Evolutionary conservation across 768 basidiomycete species (phyloP), one percentile per base, ranked within the genome.

Genomic region (Xerocomellus chrysenteron): DNA sequence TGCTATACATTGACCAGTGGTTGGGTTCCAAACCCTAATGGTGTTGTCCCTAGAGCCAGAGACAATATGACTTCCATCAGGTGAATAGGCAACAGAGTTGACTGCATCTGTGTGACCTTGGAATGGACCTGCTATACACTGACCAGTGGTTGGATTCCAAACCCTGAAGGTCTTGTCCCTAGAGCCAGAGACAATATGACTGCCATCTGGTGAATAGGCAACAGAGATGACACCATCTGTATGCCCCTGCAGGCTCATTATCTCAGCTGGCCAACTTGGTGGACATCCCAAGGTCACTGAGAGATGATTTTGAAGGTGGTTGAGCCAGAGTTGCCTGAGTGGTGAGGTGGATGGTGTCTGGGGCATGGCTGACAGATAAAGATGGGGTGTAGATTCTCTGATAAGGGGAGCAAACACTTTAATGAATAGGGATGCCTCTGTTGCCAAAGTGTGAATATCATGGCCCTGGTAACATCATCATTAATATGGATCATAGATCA

Each of bases 331-430:
- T 19, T 14, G n/a, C n/a, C n/a, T n/a, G n/a, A n/a, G n/a, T 14
- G 32, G 10, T 13, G 55, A 56, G 19, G 24, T 40, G 1, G 43
- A 5, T 5, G 47, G 47, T 8, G 54, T 54, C 32, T 54, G 54
- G 3, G 53, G 19, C 30, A 54, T 32, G 37, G 53, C 53, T 33
- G 46, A 54, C 6, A 35, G 33, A 9, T 13, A 35, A 7, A 35
- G 33, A 9, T 35, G 12, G 2, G 9, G 33, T 4, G 33, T 56
- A 8, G 48, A 56, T 30, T 37, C 48, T 33, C 26, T 44, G 5
- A 56, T 26, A 5, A 56, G 19, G 24, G 55, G 49, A 24, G 36
- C 24, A 37, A 57, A 57, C 2, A 44, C 57, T 36, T 54, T 36
- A 9, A 58, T 42, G 11, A 54, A 54, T 36, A 33, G 52, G 39